Percentiles rank a stretch among this genome's conserved stretches.
Conservation (phyloP, 305 asterid genomes). For the Withania somnifera region DNA sequence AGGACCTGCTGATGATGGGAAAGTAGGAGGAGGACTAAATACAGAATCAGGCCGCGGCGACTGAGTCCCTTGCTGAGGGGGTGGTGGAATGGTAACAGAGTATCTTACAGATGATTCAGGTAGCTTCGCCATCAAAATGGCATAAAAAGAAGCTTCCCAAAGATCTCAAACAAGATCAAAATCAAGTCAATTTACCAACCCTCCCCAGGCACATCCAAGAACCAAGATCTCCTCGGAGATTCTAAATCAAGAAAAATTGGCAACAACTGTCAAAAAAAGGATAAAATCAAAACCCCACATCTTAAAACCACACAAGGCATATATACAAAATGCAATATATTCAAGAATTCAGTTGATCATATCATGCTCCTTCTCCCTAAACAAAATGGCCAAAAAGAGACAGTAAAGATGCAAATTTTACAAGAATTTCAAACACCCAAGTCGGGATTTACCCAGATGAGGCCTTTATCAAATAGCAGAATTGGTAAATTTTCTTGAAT, state of each 20-base stretch:
- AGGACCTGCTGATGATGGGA: conserved; percentile 33
- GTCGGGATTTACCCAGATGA: not conserved
- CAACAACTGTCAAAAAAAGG: not conserved
- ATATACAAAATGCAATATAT: not conserved
- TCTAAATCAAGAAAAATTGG: not conserved
- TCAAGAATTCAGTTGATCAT: not conserved
- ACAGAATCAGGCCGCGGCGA: conserved; percentile 17
- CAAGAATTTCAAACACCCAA: not conserved
- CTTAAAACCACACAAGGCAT: not conserved
- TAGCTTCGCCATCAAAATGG: conserved; percentile 41
- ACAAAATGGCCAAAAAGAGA: not conserved
- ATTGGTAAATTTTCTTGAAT: not conserved
- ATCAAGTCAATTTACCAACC: not conserved
- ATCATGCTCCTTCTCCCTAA: not conserved
- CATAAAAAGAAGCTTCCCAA: not conserved
- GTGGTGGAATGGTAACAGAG: conserved; percentile 29
- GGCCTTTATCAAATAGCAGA: not conserved
- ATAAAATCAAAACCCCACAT: not conserved
- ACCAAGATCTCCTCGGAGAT: not conserved
- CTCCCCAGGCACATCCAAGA: conserved; percentile 1
- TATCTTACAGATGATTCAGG: conserved; percentile 37
- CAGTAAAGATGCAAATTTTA: not conserved
- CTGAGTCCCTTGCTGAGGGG: conserved; percentile 31
- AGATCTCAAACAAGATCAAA: not conserved
- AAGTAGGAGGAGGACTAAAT: conserved; percentile 41